These are phyloP conservation scores for Yarrowia deformans DNA, from an alignment of 805 yeast genomes.

Conservation along the genomic window DNA sequence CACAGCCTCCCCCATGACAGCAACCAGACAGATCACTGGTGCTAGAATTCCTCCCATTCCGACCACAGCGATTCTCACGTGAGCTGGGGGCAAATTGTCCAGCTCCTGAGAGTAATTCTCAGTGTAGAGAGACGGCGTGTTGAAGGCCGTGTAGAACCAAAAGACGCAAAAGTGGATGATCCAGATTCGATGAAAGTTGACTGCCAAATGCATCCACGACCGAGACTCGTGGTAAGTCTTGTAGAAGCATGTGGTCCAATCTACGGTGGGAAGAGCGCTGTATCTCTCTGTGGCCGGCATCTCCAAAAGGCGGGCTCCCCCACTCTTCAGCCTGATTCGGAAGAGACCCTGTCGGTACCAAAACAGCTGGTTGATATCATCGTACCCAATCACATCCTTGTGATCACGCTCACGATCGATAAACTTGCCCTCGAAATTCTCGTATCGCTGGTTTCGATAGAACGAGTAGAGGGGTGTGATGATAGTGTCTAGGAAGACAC, in stretches of 20 bases:
- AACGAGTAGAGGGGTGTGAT: constrained; percentile 77
- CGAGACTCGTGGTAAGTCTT: constrained; percentile 91
- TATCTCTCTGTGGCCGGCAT: constrained; percentile 65
- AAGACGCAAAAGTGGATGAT: constrained; percentile 84
- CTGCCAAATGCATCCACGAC: constrained; percentile 95
- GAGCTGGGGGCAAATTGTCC: constrained; percentile 84
- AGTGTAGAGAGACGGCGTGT: constrained; percentile 91
- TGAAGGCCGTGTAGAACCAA: constrained; percentile 96
- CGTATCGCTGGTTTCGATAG: constrained; percentile 63
- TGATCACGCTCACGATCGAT: constrained; percentile 68
- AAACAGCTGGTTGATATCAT: constrained; percentile 86
- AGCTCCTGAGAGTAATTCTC: constrained; percentile 80
- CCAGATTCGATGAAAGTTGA: constrained; percentile 98
- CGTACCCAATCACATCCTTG: constrained; percentile 77
- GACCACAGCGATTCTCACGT: constrained; percentile 89
- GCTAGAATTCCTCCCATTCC: constrained; percentile 95
- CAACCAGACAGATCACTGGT: constrained; percentile 76
- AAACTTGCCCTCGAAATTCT: constrained; percentile 55
- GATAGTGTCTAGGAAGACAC: constrained; percentile 62
- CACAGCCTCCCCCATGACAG: constrained; percentile 91
- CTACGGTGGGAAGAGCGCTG: constrained; percentile 58
- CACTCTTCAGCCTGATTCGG: constrained; percentile 57
- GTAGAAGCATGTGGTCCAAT: constrained; percentile 72
- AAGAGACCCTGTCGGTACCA: constrained; percentile 81
- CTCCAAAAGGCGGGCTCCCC: constrained; percentile 59